Percentiles rank a stretch among this genome's conserved stretches.
Evolutionary conservation across 75 land plant genomes (phyloP).

Genomic region (Isoetes taiwanensis): DNA sequence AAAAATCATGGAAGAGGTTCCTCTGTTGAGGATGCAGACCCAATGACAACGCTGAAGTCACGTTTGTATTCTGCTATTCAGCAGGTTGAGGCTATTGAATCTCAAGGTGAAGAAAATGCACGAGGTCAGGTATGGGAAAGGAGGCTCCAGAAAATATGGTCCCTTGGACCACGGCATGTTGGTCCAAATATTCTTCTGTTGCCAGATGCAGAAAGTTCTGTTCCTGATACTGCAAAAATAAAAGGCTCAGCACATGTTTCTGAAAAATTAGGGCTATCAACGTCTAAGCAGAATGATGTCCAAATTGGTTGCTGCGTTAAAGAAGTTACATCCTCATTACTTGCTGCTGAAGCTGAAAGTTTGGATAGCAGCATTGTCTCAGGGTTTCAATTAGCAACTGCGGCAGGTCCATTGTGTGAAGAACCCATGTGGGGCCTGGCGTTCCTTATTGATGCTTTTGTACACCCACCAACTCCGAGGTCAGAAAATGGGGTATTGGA

Average conservation of each 20-base stretch:
- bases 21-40: slow-evolving; percentile 27
- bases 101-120: slow-evolving; percentile 29
- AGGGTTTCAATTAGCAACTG: slow-evolving; percentile 82
- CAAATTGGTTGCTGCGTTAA: no score
- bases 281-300: slow-evolving; percentile 6
- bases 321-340: no score
- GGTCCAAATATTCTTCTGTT: slow-evolving; percentile 72
- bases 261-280: slow-evolving; percentile 43
- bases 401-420: slow-evolving; percentile 82
- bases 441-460: slow-evolving; percentile 49
- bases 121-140: slow-evolving; percentile 29
- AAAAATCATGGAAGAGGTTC: slow-evolving; percentile 10
- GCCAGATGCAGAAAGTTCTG: slow-evolving; percentile 18
- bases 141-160: slow-evolving; percentile 60
- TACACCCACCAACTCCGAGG: slow-evolving; percentile 13
- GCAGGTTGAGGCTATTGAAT: slow-evolving; percentile 28
- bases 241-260: slow-evolving; percentile 51
- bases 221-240: slow-evolving; percentile 19
- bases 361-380: slow-evolving; percentile 61
- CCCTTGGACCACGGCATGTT: slow-evolving; percentile 69
- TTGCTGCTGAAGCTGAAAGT: slow-evolving; percentile 33
- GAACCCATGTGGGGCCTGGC: slow-evolving; percentile 96
- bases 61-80: slow-evolving; percentile 43
- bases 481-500: slow-evolving; percentile 13
- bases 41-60: slow-evolving; percentile 35